Base-by-base conservation (phyloP, 768 basidiomycete species). In the Lactarius psammicola region DNA sequence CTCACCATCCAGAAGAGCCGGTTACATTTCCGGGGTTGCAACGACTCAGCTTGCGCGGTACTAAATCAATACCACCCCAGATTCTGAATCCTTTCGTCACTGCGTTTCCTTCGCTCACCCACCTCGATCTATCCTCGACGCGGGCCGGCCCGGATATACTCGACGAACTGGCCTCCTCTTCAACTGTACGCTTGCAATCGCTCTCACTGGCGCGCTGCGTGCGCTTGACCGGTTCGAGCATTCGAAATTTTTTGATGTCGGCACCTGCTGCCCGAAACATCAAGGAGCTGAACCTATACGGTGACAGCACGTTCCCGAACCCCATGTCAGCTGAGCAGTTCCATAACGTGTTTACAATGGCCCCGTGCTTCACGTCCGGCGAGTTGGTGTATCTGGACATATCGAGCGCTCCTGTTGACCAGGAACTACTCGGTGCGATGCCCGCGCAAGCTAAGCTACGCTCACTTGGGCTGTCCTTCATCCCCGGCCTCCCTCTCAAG, bases 381-480 rank as follows among this genome's bases (percentile, higher is more conserved):
- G 76, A 86, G 65, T 79, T 99, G 46, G 82, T 87, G 13, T 97
- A 95, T 76, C 84, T 99, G 68, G 96, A 99, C 75, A 76, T 99
- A 34, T 97, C 95, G 17, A 92, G 90, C 67, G 80, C 90, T 6
- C 89, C 90, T 0, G 70, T 98, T 6, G 75, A 78, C 54, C 79
- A 82, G 9, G 76, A 88, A 8, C 75, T 88, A 7, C 68, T 72
- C 18, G 78, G 80, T 11, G 73, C 78, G 1, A 86, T 86, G 72
- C 81, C 82, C 20, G 76, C 85, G 8, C 93, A 93, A 74, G 86
- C 86, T 3, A 81, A 81, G 53, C 80, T 99, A 31, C 87, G 95
- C 62, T 94, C 94, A 23, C 80, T 98, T 44, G 96, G 97, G 6
- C 82, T 99, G 30, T 95, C 93, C 9, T 87, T 94, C 75, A 92